Conservation (phyloP, 805 yeast species). For the Nakazawaea peltata region DNA sequence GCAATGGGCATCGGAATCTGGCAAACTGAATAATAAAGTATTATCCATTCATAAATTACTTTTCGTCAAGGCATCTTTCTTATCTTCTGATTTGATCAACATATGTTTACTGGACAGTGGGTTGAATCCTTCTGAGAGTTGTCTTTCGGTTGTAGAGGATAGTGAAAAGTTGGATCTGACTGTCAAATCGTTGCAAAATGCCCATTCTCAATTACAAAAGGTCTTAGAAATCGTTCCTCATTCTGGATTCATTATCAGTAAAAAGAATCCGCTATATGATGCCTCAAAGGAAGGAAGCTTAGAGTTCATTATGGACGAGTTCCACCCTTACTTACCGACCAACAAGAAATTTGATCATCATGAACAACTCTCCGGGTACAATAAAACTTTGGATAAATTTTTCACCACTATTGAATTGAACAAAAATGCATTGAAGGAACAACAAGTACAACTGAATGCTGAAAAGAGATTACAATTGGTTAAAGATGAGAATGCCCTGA, state of each 20-base stretch:
- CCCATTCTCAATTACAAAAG: constrained; percentile 34
- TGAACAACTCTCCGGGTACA: constrained; percentile 54
- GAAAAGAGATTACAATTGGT: constrained; percentile 69
- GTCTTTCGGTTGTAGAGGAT: constrained; percentile 23
- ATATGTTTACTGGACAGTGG: constrained; percentile 39
- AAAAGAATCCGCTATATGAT: constrained; percentile 44
- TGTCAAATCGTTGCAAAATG: constrained; percentile 33
- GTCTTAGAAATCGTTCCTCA: constrained; percentile 29
- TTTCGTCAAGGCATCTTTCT: constrained; percentile 59
- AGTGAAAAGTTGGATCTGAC: constrained; percentile 21
- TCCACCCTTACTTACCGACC: constrained; percentile 44
- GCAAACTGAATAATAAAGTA: constrained; percentile 29
- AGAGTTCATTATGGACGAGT: constrained; percentile 42
- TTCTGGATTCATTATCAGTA: constrained; percentile 58
- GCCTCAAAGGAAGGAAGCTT: constrained; percentile 29
- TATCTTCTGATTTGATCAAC: constrained; percentile 73
- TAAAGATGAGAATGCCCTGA: constrained; percentile 59
- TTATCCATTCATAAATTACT: constrained; percentile 62
- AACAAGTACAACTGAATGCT: constrained; percentile 71
- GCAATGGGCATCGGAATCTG: constrained; percentile 32
- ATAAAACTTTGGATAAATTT: constrained; percentile 72
- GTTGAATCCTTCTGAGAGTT: constrained; percentile 30
- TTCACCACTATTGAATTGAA: constrained; percentile 82
- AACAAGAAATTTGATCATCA: constrained; percentile 20
- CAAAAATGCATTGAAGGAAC: constrained; percentile 64